Evolutionary conservation across 805 yeast genomes (phyloP), one percentile per base, ranked within the genome.

Genomic region (Candida patagonica): DNA sequence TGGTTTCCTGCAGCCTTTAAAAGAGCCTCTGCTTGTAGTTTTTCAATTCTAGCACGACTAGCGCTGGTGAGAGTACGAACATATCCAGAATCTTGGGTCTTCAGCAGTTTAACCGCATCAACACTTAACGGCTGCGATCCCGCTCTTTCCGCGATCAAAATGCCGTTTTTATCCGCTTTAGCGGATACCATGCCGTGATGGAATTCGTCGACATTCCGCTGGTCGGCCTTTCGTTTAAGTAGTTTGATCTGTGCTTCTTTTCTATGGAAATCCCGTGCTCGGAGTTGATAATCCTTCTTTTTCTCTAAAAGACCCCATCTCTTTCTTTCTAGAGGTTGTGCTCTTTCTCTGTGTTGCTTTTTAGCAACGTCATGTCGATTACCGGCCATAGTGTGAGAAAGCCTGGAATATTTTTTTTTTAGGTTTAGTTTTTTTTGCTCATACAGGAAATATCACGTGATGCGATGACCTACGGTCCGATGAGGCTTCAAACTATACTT

Each of bases 271-370:
- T 78, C 80, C 42, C 63, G 67, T 0, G 95, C 88, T 25, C 79
- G 73, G 42, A 71, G 76, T 49, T 65, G 68, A 68, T 82, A 82
- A 58, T 82, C 94, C 60, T 82, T 81, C 68, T 92, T 92, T 72
- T 92, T 92, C 63, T 92, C 98, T 33, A 92, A 69, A 26, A 88
- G 75, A 30, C 98, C 98, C 61, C 71, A 77, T 56, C 73, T 73
- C 51, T 74, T 66, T 42, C 98, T 71, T 33, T 73, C 78, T 35
- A 67, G 68, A 1, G 89, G 82, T 62, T 92, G 98, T 5, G 95
- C 74, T 54, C 98, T 76, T 66, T 92, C 98, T 43, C 87, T 69
- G 56, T 92, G 98, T 67, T 92, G 97, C 56, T 86, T 92, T 68
- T 94, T 92, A 61, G 89, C 96, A 8, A 89, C 79, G 55, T 86